Evolutionary conservation across 345 rosid species (phyloP), one percentile per base, ranked within the genome.

Genomic region (Excoecaria cochinchinensis): DNA sequence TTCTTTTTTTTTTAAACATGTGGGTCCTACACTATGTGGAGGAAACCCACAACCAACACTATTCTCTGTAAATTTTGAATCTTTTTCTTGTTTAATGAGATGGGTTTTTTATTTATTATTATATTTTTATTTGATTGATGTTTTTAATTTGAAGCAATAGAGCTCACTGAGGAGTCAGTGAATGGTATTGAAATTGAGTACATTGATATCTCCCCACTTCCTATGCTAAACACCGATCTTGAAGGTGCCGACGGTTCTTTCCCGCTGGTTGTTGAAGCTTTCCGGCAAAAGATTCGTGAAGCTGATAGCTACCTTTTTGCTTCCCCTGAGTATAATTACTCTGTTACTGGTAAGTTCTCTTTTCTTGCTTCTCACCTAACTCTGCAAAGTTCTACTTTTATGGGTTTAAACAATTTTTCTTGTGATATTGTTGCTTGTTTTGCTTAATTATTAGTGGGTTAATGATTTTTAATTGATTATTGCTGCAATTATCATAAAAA

Each of bases 231-330:
- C n/a, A 71, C 76, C 4, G 80, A 72, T 77, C 80, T 77, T 15
- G 80, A 77, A 77, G 81, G 75, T 58, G 14, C 72, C 1, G 75
- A 80, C 64, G 97, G 93, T 22, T 80, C 80, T 60, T 90, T 74
- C 70, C 97, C 95, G 15, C 82, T 87, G 0, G 86, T 8, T 0
- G 91, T 93, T 52, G 92, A 91, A 75, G 92, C 85, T 82, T 84
- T 93, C 80, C 89, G 95, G 15, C 83, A 73, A 66, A 86, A 89
- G 82, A 88, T 93, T 47, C 85, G 81, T 14, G 72, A 76, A 24
- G 92, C 97, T 36, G 98, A 90, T 56, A 76, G 90, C 82, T 36
- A 85, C 21, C 86, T 93, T n/a, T 91, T 91, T n/a, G 97, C 97
- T 69, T 93, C 89, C 0, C 97, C 95, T 0, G 97, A 93, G 83